These are phyloP conservation scores for Puccinia novopanici DNA, from an alignment of 1,284 basidiomycete genomes.

Conservation along the genomic window DNA sequence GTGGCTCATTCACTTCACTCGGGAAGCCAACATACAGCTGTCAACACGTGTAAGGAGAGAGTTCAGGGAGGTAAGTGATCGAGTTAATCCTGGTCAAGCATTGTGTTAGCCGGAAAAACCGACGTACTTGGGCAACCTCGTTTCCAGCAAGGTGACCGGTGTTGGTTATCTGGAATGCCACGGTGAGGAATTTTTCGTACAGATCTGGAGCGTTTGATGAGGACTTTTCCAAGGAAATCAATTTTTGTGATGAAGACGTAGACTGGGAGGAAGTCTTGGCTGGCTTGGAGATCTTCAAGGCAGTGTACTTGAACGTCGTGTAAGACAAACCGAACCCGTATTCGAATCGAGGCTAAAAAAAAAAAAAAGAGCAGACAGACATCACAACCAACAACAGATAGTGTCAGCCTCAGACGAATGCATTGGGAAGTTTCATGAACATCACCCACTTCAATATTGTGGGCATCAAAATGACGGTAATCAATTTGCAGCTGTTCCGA, in stretches of 20 bases:
- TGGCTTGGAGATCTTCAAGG: conserved; percentile 12
- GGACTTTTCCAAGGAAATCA: not conserved
- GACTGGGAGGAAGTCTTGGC: not conserved
- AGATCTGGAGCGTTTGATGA: not conserved
- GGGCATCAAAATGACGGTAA: conserved; percentile 52
- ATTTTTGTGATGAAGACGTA: not conserved
- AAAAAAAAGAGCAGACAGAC: too few species aligned
- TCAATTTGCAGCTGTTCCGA: conserved; percentile 50
- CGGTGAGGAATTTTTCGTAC: not conserved
- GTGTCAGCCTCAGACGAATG: too few species aligned
- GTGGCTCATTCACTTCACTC: conserved; percentile 45
- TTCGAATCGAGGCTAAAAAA: conserved; percentile 45
- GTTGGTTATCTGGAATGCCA: conserved; percentile 38
- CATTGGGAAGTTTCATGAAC: not conserved
- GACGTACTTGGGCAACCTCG: conserved; percentile 43
- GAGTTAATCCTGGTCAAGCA: not conserved
- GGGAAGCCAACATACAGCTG: conserved; percentile 47
- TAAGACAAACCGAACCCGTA: conserved; percentile 50
- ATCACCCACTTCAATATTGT: conserved; percentile 47
- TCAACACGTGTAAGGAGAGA: not conserved
- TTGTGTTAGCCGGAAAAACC: not conserved
- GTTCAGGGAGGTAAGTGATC: not conserved
- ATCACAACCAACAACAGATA: too few species aligned
- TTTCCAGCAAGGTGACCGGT: conserved; percentile 14
- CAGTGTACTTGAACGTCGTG: conserved; percentile 39